phyloP scores from a whole-genome alignment of 2,329 filamentous ascomycete species.

The Xylaria sp. region DNA sequence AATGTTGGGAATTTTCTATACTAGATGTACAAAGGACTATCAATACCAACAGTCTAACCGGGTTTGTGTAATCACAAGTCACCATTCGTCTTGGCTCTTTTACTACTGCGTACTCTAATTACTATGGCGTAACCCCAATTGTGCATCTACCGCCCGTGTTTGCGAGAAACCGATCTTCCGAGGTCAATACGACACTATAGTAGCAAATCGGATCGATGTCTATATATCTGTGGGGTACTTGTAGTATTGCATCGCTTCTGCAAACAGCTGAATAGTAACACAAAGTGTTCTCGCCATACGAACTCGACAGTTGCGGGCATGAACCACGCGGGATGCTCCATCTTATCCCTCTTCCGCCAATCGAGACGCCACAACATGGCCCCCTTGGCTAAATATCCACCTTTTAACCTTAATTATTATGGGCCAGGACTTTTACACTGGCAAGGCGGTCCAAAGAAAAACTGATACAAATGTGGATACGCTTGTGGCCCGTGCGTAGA shows the following conservation, averaged over 20 bases:
- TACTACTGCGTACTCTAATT: background rate
- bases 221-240: background rate
- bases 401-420: conserved; percentile 32
- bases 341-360: conserved; percentile 1
- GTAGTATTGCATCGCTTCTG: background rate
- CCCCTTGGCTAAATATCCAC: conserved; percentile 4
- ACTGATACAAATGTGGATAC: no score
- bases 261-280: background rate
- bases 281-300: background rate
- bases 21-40: background rate
- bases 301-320: conserved; percentile 12
- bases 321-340: conserved; percentile 2
- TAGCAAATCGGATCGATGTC: background rate
- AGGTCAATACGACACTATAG: background rate
- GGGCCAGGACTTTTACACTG: background rate
- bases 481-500: no score
- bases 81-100: background rate
- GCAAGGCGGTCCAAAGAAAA: no score
- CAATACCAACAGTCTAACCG: background rate
- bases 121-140: background rate
- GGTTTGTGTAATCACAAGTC: background rate
- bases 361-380: background rate
- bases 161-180: background rate
- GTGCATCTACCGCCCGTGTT: background rate
- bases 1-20: background rate